Evolutionary conservation across 352 stramenopile species (phyloP), one percentile per base, ranked within the genome.

Genomic region (Globisporangium radiosum): DNA sequence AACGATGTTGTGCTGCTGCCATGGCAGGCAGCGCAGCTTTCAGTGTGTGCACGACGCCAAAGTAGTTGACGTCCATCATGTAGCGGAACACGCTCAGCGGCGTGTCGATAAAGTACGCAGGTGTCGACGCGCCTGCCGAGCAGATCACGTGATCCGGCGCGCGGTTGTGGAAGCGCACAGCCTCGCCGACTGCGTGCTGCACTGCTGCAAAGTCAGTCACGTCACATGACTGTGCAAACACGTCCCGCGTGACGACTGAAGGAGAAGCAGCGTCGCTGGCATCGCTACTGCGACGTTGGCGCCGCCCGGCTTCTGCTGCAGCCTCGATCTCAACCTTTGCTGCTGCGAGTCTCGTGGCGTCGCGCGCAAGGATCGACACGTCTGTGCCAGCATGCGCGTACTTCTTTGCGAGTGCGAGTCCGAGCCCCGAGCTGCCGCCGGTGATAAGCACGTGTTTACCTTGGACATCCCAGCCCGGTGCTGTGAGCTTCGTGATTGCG

Each of bases 51-150:
- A 95, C 64, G 45, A 79, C 79, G 42, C 84, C 84, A 60, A 94
- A 91, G 74, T 93, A 95, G 70, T 95, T 92, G 51, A 94, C 69
- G 57, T 94, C 81, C 79, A 94, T 94, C 48, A 86, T 84, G 67
- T 78, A 74, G 65, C 69, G 81, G 72, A 80, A 85, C 11, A 90
- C 68, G 50, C 60, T 72, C 53, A 92, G 65, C 36, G 89, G 77
- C 53, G 88, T 77, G 13, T 92, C 77, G 50, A 92, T 14, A 62
- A 86, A 86, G 66, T 90, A 91, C 15, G 81, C 84, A 6, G 83
- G 78, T 1, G 66, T 48, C 40, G 80, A 70, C 17, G 79, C 64
- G 7, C 84, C 84, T 6, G 86, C 86, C 17, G 71, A 83, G 61
- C 81, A 92, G 9, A 95, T 44, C 49, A 94, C 53, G 54, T 93